phyloP scores from a whole-genome alignment of 2,329 filamentous ascomycete genomes.

The Penicillium sclerotiorum region DNA sequence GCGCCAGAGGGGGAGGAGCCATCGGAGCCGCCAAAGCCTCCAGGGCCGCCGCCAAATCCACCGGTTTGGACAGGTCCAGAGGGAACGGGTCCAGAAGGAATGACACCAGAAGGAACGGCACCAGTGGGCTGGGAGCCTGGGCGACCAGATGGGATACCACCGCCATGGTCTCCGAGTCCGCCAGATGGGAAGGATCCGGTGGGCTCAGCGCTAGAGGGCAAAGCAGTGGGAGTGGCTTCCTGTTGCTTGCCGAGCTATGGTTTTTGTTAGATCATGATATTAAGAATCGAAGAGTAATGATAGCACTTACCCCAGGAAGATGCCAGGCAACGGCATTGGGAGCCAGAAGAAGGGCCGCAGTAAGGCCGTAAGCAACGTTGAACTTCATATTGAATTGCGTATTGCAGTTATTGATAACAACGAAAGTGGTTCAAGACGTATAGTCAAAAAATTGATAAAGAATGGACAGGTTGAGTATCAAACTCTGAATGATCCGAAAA shows the following conservation, averaged over 20 bases:
- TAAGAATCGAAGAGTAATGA: background rate
- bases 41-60: slow-evolving; percentile 1
- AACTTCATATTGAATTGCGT: slow-evolving; percentile 32
- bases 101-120: too few species aligned
- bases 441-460: slow-evolving; percentile 7
- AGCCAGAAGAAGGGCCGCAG: slow-evolving; percentile 27
- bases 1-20: background rate
- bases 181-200: slow-evolving; percentile 7
- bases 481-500: slow-evolving; percentile 16
- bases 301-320: slow-evolving; percentile 13
- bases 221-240: slow-evolving; percentile 13
- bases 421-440: background rate
- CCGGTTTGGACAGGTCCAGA: too few species aligned
- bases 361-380: slow-evolving; percentile 26
- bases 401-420: slow-evolving; percentile 3
- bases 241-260: slow-evolving; percentile 10
- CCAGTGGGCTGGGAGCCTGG: too few species aligned
- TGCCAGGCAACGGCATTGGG: slow-evolving; percentile 24
- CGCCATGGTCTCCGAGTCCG: slow-evolving; percentile 1
- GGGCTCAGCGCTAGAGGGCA: slow-evolving; percentile 7
- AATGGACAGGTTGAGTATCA: slow-evolving; percentile 18
- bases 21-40: slow-evolving; percentile 1
- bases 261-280: slow-evolving; percentile 1
- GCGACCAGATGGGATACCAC: too few species aligned
- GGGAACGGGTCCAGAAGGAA: too few species aligned